Evolutionary conservation across 768 basidiomycete genomes (phyloP).

Genomic region (Sutorius australiensis): DNA sequence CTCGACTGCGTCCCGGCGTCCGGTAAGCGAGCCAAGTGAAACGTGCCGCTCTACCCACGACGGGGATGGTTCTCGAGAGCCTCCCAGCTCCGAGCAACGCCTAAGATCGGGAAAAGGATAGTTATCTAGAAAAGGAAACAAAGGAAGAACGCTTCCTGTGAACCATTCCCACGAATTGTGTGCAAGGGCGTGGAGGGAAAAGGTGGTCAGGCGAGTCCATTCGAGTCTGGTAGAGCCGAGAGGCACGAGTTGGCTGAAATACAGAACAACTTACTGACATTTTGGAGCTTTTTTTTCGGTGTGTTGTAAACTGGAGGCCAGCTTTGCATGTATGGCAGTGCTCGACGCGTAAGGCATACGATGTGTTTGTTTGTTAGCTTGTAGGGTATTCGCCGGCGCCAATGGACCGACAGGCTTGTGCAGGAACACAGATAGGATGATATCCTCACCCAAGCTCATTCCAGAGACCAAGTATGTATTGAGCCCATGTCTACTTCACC

Average conservation of each 20-base stretch:
- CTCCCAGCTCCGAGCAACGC: neutral
- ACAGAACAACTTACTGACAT: neutral
- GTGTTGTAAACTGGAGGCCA: neutral
- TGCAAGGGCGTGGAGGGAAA: neutral
- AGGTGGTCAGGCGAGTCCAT: neutral
- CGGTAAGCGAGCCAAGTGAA: too few relatives aligned
- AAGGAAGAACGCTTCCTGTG: neutral
- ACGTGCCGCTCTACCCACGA: too few relatives aligned
- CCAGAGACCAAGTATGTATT: neutral
- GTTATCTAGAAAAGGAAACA: neutral
- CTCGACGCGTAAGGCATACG: neutral
- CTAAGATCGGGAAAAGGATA: neutral
- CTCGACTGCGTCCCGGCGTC: too few relatives aligned
- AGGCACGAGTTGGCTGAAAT: neutral
- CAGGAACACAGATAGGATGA: neutral
- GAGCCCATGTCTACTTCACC: neutral
- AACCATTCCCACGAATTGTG: neutral
- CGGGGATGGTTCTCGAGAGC: too few relatives aligned
- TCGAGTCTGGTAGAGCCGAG: too few relatives aligned
- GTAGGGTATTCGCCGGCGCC: neutral
- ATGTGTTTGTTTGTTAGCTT: neutral
- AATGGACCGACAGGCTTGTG: neutral
- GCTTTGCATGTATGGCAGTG: neutral
- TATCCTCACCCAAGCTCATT: neutral
- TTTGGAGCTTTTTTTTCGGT: neutral